Base-by-base conservation (phyloP, 768 basidiomycete genomes). In the Cyclocybe cylindracea region DNA sequence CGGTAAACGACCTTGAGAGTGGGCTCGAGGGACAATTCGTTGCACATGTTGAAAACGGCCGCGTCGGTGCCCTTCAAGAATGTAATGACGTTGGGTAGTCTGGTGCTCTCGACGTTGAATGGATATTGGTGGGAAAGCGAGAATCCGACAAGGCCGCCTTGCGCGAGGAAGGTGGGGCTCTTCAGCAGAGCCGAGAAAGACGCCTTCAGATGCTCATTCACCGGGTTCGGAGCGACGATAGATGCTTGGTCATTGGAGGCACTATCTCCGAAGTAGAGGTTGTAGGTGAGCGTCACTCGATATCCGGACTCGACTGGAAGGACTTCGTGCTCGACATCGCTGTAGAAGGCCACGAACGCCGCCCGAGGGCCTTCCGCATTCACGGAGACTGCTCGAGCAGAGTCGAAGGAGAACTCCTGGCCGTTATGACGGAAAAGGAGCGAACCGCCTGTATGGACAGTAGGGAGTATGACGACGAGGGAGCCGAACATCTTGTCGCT, bases 381-480 rank as follows among this genome's bases (percentile, higher is more conserved):
- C 13, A 44, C 24, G 7, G 13, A 10, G 66, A 57, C 10, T 64
- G 69, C 9, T 72, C 10, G 4, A 4, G 67, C 60, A 7, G 76
- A 72, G 50, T 78, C 75, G 37, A 76, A 68, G 0, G 55, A 58
- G 68, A 68, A 74, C 38, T 74, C 72, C 16, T 63, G 51, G 10
- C 58, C 66, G 7, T 41, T 48, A 33, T 71, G 65, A 9, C 67
- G 69, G 1, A 84, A 63, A 2, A 67, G 45, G 11, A 79, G 68
- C 13, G 63, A 60, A 3, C 80, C 81, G 1, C 79, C 80, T 49
- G 76, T 65, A 54, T 82, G 74, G 0, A 56, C 16, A 1, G 75
- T 75, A 11, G 80, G 80, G 44, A 80, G 71, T n/a, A 78, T 69
- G 33, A 82, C 55, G 1, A 82, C 74, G 7, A 85, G 70, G 1